These are phyloP conservation scores for Leucocoprinus birnbaumii DNA, from an alignment of 768 basidiomycete species.

Conservation along the genomic window DNA sequence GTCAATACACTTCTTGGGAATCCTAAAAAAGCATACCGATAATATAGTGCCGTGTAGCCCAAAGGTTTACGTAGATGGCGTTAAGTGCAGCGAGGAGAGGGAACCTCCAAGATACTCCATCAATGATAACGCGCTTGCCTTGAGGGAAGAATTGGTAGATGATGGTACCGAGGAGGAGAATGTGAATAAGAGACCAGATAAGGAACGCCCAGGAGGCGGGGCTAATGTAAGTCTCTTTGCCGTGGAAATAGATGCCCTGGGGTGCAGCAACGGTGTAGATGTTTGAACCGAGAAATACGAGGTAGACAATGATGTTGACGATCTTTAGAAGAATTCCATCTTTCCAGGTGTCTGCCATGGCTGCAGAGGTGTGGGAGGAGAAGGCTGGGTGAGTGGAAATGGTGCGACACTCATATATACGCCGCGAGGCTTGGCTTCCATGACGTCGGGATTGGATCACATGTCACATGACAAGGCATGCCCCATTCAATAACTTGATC, in stretches of 20 bases:
- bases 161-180: conserved; percentile 87
- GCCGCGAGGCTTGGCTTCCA: conserved; percentile 7
- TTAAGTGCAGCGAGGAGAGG: conserved; percentile 86
- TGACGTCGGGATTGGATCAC: conserved; percentile 13
- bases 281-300: conserved; percentile 88
- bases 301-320: conserved; percentile 78
- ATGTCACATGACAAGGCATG: conserved; percentile 6
- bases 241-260: conserved; percentile 63
- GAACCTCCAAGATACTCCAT: conserved; percentile 90
- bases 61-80: conserved; percentile 85
- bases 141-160: conserved; percentile 83
- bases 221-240: conserved; percentile 89
- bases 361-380: conserved; percentile 19
- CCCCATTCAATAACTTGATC: too few species aligned
- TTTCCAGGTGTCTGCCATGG: conserved; percentile 65
- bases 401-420: conserved; percentile 17
- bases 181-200: conserved; percentile 90
- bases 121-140: conserved; percentile 79
- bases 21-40: conserved; percentile 35
- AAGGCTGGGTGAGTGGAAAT: not conserved
- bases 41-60: conserved; percentile 75
- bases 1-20: not conserved
- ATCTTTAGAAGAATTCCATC: conserved; percentile 86
- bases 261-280: conserved; percentile 83
- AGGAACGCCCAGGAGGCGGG: conserved; percentile 93